Percentiles rank a stretch among this genome's conserved stretches.
phyloP scores from a whole-genome alignment of 2,329 filamentous ascomycete genomes.

The Xylariaceae sp. region DNA sequence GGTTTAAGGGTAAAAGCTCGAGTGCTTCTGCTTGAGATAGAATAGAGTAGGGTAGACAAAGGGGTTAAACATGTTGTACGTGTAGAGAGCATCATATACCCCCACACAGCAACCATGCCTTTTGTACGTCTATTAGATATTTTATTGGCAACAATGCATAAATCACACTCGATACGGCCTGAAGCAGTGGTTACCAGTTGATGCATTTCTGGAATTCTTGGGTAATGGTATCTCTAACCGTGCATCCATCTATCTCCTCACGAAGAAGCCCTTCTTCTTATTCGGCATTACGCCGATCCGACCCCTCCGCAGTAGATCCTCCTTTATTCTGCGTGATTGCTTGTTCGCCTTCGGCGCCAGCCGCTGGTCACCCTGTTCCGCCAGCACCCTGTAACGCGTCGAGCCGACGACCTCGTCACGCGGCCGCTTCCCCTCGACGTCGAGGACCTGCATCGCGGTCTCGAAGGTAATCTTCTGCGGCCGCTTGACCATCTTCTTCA shows the following conservation, averaged over 20 bases:
- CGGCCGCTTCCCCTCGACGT: constrained; percentile 47
- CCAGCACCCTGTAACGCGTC: constrained; percentile 59
- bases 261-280: constrained; percentile 54
- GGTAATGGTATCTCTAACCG: neutral
- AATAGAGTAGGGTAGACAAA: too few species aligned
- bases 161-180: too few species aligned
- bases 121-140: too few species aligned
- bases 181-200: neutral
- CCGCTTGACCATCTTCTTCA: constrained; percentile 34
- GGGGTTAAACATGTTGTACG: too few species aligned
- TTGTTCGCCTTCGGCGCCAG: constrained; percentile 57
- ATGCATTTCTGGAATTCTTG: neutral
- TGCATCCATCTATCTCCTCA: constrained; percentile 34
- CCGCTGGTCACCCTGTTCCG: constrained; percentile 50
- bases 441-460: constrained; percentile 46
- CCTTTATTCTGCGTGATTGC: constrained; percentile 49
- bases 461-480: constrained; percentile 54
- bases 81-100: too few species aligned
- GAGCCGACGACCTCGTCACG: constrained; percentile 57
- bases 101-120: too few species aligned
- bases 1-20: neutral
- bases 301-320: constrained; percentile 53
- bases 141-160: too few species aligned
- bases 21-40: neutral
- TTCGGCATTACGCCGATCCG: constrained; percentile 41